Conservation (phyloP, 1,139 yeast genomes). For the Debaryomycetaceae sp. region DNA sequence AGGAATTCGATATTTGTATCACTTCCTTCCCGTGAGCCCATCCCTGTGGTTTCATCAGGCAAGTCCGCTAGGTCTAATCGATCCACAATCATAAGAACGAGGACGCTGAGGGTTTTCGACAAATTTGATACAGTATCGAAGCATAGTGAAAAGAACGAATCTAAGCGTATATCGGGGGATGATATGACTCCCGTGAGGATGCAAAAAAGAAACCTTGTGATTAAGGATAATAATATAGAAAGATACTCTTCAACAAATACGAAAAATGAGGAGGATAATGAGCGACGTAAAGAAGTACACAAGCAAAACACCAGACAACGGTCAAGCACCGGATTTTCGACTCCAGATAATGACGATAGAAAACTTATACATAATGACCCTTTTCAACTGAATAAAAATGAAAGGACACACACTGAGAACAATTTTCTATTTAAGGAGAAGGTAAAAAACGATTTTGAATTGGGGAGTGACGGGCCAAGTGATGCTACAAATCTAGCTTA, state of each 20-base stretch:
- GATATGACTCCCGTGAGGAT: not conserved
- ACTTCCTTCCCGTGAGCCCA: constrained; percentile 40
- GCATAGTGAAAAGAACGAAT: constrained; percentile 5
- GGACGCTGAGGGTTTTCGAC: constrained; percentile 17
- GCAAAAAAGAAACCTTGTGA: not conserved
- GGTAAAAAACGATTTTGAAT: not conserved
- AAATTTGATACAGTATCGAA: constrained; percentile 15
- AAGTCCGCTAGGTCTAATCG: constrained; percentile 5
- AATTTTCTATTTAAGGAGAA: not conserved
- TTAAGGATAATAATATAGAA: no score
- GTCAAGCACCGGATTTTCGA: no score
- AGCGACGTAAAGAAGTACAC: no score
- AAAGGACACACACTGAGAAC: not conserved
- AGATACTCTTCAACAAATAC: no score
- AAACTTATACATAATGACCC: not conserved
- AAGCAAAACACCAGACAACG: no score
- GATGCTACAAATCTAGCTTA: not conserved
- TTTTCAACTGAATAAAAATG: not conserved
- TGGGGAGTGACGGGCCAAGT: not conserved
- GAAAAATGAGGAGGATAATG: no score
- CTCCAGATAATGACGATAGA: no score
- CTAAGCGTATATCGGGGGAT: not conserved
- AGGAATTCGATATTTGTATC: constrained; percentile 36
- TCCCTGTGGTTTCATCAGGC: constrained; percentile 21
- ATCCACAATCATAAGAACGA: constrained; percentile 5